A percentile compares a stretch with the other conserved stretches of the same genome.
These are phyloP conservation scores for Pisolithus sp. DNA, from an alignment of 768 basidiomycete species.

Conservation along the genomic window DNA sequence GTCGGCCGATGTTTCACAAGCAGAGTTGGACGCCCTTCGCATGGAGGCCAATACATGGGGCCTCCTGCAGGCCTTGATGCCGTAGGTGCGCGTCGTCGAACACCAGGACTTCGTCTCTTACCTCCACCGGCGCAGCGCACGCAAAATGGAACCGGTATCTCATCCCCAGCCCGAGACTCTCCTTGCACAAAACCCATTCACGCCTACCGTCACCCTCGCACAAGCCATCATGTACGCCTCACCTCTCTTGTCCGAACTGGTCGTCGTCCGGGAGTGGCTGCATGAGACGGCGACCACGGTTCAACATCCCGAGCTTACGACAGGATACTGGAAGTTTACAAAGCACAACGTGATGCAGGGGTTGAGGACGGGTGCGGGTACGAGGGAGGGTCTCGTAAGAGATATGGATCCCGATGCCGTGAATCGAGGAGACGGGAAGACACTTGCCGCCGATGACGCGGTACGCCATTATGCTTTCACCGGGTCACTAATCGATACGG, in stretches of 20 bases:
- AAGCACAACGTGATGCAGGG: constrained; percentile 66
- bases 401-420: constrained; percentile 81
- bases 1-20: constrained; percentile 32
- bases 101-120: not conserved
- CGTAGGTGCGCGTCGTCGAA: constrained; percentile 39
- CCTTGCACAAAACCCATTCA: constrained; percentile 71
- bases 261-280: constrained; percentile 84
- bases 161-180: constrained; percentile 48
- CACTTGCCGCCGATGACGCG: constrained; percentile 70
- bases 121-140: constrained; percentile 33
- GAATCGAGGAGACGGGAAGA: constrained; percentile 49
- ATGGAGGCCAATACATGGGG: constrained; percentile 82
- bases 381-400: constrained; percentile 46
- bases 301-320: constrained; percentile 61
- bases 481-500: not conserved
- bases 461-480: constrained; percentile 35
- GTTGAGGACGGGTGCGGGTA: constrained; percentile 41
- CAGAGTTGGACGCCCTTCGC: constrained; percentile 56
- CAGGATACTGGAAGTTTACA: constrained; percentile 82
- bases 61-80: constrained; percentile 69
- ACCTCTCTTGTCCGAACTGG: constrained; percentile 64
- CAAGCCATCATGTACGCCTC: constrained; percentile 67
- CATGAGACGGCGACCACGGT: constrained; percentile 68
- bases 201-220: constrained; percentile 68
- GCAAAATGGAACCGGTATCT: constrained; percentile 52